A percentile compares a stretch with the other conserved stretches of the same genome.
Evolutionary conservation across 1,139 yeast species (phyloP).

Genomic region (Chernovozyma aurita): DNA sequence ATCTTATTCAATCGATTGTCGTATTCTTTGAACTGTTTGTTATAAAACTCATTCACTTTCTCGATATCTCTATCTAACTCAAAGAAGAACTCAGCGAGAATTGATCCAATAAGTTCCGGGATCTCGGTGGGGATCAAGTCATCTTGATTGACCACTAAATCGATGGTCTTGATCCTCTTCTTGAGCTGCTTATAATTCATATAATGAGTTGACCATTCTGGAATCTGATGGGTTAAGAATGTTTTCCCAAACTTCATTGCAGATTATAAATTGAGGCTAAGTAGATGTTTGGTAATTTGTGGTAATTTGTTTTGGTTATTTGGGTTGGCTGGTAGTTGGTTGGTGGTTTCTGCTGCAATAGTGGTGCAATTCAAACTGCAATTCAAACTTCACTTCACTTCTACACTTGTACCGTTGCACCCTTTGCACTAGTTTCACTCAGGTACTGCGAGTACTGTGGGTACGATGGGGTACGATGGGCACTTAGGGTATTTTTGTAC

Average conservation of each 20-base stretch:
- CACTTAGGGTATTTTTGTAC: too few species aligned
- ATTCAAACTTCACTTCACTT: too few species aligned
- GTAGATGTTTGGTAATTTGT: too few species aligned
- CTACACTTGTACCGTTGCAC: too few species aligned
- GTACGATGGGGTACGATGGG: too few species aligned
- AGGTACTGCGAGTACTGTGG: too few species aligned
- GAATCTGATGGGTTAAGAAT: slow-evolving; percentile 77
- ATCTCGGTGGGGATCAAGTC: slow-evolving; percentile 32
- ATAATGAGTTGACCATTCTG: slow-evolving; percentile 83
- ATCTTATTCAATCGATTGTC: slow-evolving; percentile 60
- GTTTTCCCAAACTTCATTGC: slow-evolving; percentile 93
- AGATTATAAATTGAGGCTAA: too few species aligned
- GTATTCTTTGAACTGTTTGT: slow-evolving; percentile 68
- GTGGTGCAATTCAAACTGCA: too few species aligned
- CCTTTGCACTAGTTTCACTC: too few species aligned
- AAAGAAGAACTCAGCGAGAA: slow-evolving; percentile 66
- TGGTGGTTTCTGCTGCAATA: too few species aligned
- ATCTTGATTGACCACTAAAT: slow-evolving; percentile 23
- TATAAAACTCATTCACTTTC: slow-evolving; percentile 74
- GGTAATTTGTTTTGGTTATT: too few species aligned
- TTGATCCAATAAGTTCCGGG: slow-evolving; percentile 25
- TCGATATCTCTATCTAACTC: slow-evolving; percentile 80
- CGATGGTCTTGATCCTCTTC: slow-evolving; percentile 61
- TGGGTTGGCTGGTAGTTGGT: too few species aligned
- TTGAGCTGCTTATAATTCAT: slow-evolving; percentile 85